Base-by-base conservation (phyloP, 2,329 filamentous ascomycete species). In the Xylariaceae sp. region DNA sequence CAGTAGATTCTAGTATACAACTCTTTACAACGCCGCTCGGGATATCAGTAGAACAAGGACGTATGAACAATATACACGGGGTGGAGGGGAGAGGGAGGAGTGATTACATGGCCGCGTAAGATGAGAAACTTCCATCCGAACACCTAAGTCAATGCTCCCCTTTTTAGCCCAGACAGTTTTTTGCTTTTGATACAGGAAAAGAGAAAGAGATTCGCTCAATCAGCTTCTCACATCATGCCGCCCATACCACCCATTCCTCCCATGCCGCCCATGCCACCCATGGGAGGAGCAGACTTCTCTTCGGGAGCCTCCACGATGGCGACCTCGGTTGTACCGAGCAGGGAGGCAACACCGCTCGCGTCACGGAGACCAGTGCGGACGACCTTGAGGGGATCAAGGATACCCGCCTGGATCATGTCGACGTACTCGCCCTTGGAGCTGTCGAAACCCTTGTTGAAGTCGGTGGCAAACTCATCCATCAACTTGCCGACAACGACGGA, bases 381-480 rank as follows among this genome's bases (percentile, higher is more conserved):
- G 62, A 99, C 94, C 88, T 99, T 99, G 81, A 99, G 88, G 58
- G 94, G 94, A 71, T 99, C 94, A 53, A 99, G 87, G 72, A 99
- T 99, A 87, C 94, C 94, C 61, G 90, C 83, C 56, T 82, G 72
- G 68, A 99, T 96, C 94, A 99, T 97, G 79, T 99, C 92, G 61
- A 96, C 90, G 75, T 96, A 99, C 78, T 97, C 89, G 73, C 92
- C 90, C 80, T 91, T 96, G 70, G 90, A 77, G 75, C 88, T 94
- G 82, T 99, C 90, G 77, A 90, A 99, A 58, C 94, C 94, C 80
- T 87, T 94, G 88, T 96, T 95, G 84, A 99, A 99, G 74, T 99
- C 91, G 59, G 71, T 70, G 69, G 82, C 90, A 69, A 80, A 92
- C 76, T 99, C 94, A 64, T 97, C 92, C 66, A 88, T 94, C 62